phyloP scores from a whole-genome alignment of 139 green algal species.

The Volvox africanus region DNA sequence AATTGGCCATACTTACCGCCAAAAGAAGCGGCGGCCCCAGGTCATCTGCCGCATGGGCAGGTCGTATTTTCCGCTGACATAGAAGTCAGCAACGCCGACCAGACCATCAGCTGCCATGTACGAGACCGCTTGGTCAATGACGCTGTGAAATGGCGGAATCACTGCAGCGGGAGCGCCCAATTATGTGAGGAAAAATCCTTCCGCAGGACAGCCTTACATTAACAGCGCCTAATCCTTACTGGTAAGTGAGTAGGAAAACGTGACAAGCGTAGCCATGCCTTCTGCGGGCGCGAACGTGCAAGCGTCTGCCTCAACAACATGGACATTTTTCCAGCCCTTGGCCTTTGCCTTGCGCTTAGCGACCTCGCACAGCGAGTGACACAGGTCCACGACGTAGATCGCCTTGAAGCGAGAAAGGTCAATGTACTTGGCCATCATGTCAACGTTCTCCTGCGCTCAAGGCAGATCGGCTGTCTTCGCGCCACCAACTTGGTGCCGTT shows the following conservation, averaged over 20 bases:
- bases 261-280: conserved; percentile 87
- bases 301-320: conserved; percentile 93
- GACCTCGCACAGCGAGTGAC: conserved; percentile 89
- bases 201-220: too few species aligned
- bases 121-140: conserved; percentile 87
- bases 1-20: conserved; percentile 71
- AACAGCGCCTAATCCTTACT: conserved; percentile 56
- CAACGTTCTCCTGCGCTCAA: conserved; percentile 90
- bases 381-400: conserved; percentile 98
- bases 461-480: conserved; percentile 10
- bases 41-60: conserved; percentile 92
- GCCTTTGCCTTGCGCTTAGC: conserved; percentile 83
- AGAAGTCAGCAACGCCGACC: conserved; percentile 96
- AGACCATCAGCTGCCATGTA: conserved; percentile 89
- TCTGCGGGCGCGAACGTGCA: conserved; percentile 85
- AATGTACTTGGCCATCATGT: conserved; percentile 95
- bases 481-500: neutral
- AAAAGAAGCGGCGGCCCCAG: conserved; percentile 94
- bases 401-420: conserved; percentile 90
- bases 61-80: conserved; percentile 92
- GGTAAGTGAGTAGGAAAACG: conserved; percentile 98
- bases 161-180: conserved; percentile 68
- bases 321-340: conserved; percentile 95
- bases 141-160: conserved; percentile 97
- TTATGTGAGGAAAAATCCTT: neutral